Base-by-base conservation (phyloP, 768 basidiomycete genomes). In the Tremella mesenterica region DNA sequence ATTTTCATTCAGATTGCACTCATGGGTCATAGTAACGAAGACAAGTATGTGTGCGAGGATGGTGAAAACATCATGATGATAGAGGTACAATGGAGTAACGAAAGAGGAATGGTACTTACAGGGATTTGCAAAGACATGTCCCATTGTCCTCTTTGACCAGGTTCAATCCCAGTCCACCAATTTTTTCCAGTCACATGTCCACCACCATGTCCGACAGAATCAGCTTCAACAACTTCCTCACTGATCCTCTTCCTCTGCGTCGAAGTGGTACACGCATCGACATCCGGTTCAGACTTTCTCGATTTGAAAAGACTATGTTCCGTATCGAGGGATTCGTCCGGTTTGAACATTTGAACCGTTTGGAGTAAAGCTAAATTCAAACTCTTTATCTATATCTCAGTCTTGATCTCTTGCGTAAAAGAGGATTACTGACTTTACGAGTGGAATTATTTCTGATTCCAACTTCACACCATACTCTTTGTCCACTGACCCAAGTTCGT, bases 161-260 rank as follows among this genome's bases (percentile, higher is more conserved):
- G 76, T 13, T 76, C 73, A 5, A 92, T 82, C 7, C 91, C 91
- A 4, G 81, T 78, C 89, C 90, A 93, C 85, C 88, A 93, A 0
- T 89, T 90, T 63, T 82, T 84, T 2, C 67, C 63, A 0, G 67
- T 21, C 83, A 85, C 85, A 57, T 80, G 79, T 6, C 81, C 73
- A 25, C 79, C 80, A 34, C 78, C 78, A 45, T 84, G 80, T 5
- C 83, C 81, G 67, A 83, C 44, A 18, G 54, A 54, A 53, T 69
- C 67, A 12, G 67, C 81, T 60, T 83, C 81, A 25, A 93, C 77
- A 3, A 76, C 76, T 28, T 81, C 79, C 63, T 83, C 82, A 1
- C 83, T 80, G 1, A 91, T 77, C 57, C 81, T 78, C 68, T 84
- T 86, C 48, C 77, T 75, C 16, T 75, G 79, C 4, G 83, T 82